These are phyloP conservation scores for Yamadazyma taylorii DNA, from an alignment of 1,139 yeast genomes.

Conservation along the genomic window DNA sequence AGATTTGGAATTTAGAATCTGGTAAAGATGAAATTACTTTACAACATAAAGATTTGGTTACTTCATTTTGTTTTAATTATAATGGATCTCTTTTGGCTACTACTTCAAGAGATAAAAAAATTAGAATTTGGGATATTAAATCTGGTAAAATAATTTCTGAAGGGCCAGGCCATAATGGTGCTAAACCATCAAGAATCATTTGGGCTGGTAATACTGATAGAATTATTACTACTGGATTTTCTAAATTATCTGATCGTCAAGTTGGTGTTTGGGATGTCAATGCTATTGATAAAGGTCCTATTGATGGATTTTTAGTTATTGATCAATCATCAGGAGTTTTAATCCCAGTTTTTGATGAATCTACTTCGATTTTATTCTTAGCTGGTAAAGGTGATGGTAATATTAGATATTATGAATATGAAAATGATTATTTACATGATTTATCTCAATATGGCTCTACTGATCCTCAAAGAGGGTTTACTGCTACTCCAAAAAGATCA, in stretches of 20 bases:
- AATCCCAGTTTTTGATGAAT: constrained; percentile 85
- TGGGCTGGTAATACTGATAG: constrained; percentile 91
- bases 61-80: constrained; percentile 86
- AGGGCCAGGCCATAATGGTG: constrained; percentile 91
- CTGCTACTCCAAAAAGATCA: constrained; percentile 79
- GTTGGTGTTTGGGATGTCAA: constrained; percentile 88
- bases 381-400: constrained; percentile 99
- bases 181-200: constrained; percentile 80
- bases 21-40: constrained; percentile 73
- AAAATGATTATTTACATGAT: constrained; percentile 76
- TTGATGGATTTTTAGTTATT: constrained; percentile 81
- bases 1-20: constrained; percentile 82
- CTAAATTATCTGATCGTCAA: constrained; percentile 90
- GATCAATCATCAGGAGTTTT: constrained; percentile 93
- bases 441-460: constrained; percentile 84
- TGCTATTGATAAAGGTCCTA: constrained; percentile 74
- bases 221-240: constrained; percentile 93
- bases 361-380: constrained; percentile 75
- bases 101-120: constrained; percentile 86
- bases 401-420: constrained; percentile 87
- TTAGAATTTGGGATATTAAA: constrained; percentile 90
- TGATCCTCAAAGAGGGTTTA: constrained; percentile 96
- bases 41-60: constrained; percentile 84
- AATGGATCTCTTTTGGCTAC: constrained; percentile 87
- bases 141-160: constrained; percentile 71